These are phyloP conservation scores for Pharus latifolius DNA, from an alignment of 176 grass and related monocot genomes.

Conservation along the genomic window DNA sequence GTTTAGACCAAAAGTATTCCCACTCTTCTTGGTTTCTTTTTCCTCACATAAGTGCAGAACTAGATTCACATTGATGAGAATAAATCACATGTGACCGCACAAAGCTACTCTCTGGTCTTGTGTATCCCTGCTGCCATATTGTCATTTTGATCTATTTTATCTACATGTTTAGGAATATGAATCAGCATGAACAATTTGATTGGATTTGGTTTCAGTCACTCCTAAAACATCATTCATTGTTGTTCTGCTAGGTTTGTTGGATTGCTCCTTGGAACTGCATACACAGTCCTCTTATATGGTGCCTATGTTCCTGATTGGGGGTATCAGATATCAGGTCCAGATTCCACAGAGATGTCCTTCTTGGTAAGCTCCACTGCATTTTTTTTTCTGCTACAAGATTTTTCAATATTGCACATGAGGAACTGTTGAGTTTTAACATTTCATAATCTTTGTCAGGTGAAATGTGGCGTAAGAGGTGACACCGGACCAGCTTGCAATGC, in stretches of 20 bases:
- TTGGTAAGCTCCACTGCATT: constrained; percentile 28
- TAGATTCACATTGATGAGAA: neutral
- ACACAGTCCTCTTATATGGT: constrained; percentile 55
- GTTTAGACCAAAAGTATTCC: constrained; percentile 6
- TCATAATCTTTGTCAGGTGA: constrained; percentile 37
- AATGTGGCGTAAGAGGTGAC: constrained; percentile 74
- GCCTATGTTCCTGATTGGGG: constrained; percentile 72
- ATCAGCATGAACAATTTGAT: neutral
- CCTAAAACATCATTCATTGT: neutral
- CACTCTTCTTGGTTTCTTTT: neutral
- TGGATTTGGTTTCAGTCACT: neutral
- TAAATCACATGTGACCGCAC: neutral
- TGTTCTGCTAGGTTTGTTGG: constrained; percentile 28
- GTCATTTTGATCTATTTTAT: neutral
- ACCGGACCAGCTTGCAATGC: constrained; percentile 71
- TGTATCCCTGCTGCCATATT: neutral
- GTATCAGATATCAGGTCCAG: constrained; percentile 32
- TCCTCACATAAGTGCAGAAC: neutral
- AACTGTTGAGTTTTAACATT: neutral
- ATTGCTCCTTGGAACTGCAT: constrained; percentile 41
- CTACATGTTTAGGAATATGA: neutral
- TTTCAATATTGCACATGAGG: neutral
- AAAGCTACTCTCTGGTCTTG: neutral
- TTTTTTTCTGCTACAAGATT: neutral
- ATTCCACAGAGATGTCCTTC: constrained; percentile 31